Conservation (phyloP, 2,329 filamentous ascomycete genomes). For the Cercospora sp. region DNA sequence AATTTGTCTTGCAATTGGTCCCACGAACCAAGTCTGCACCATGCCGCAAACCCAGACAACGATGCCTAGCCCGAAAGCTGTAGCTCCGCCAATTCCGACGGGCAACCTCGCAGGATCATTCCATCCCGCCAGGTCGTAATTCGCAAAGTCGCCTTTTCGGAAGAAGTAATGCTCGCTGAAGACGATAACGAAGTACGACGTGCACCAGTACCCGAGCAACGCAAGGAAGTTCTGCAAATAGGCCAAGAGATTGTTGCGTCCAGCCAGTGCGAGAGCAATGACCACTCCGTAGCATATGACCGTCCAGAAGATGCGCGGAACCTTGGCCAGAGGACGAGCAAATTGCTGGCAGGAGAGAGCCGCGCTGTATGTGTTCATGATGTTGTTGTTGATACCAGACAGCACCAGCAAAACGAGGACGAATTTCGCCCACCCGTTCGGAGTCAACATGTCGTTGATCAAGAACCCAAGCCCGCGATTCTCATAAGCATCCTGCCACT, state of each 20-base stretch:
- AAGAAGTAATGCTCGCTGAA: slow-evolving; percentile 51
- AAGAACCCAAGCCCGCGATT: slow-evolving; percentile 52
- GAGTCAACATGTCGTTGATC: slow-evolving; percentile 49
- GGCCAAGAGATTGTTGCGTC: slow-evolving; percentile 45
- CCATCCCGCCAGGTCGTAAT: slow-evolving; percentile 51
- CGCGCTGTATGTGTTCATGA: slow-evolving; percentile 47
- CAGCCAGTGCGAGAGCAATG: slow-evolving; percentile 47
- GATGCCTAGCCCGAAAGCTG: slow-evolving; percentile 44
- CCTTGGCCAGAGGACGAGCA: slow-evolving; percentile 51
- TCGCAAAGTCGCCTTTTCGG: slow-evolving; percentile 43
- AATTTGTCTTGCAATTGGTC: slow-evolving; percentile 60
- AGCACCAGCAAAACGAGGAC: slow-evolving; percentile 45
- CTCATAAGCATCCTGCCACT: slow-evolving; percentile 44
- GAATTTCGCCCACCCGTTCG: slow-evolving; percentile 52
- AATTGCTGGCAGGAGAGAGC: slow-evolving; percentile 52
- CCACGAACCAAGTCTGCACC: slow-evolving; percentile 44
- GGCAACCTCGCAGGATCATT: slow-evolving; percentile 48
- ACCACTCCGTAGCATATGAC: slow-evolving; percentile 47
- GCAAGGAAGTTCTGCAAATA: slow-evolving; percentile 51
- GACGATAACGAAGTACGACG: slow-evolving; percentile 50
- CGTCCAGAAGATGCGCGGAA: slow-evolving; percentile 54
- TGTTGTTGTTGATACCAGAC: slow-evolving; percentile 43
- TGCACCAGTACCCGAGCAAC: slow-evolving; percentile 51
- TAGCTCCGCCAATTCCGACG: slow-evolving; percentile 44
- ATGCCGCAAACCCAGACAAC: slow-evolving; percentile 58